Evolutionary conservation across 1,284 basidiomycete species (phyloP).

Genomic region (Sanghuangporus weigelae): DNA sequence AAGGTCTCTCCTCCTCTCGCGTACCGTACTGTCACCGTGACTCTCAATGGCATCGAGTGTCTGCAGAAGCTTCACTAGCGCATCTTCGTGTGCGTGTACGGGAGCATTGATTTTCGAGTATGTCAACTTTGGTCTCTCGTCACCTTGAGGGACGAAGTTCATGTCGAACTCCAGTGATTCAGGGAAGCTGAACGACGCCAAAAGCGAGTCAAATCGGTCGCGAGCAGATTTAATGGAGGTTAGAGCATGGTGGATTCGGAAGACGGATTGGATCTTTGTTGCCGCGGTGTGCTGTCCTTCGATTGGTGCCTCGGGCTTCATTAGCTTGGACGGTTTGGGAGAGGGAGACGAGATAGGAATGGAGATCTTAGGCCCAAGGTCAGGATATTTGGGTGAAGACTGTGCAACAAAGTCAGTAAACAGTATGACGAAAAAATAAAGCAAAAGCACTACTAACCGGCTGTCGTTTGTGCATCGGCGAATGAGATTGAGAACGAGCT

Average conservation of each 20-base stretch:
- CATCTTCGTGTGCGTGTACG: constrained; percentile 45
- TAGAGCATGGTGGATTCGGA: constrained; percentile 16
- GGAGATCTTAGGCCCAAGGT: neutral
- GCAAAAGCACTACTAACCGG: neutral
- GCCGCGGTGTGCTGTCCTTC: constrained; percentile 13
- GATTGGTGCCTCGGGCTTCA: neutral
- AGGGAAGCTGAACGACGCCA: constrained; percentile 30
- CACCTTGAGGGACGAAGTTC: neutral
- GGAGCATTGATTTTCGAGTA: constrained; percentile 44
- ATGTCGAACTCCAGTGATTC: constrained; percentile 6
- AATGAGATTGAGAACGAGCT: neutral
- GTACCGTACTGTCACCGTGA: constrained; percentile 51
- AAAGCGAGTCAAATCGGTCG: constrained; percentile 24
- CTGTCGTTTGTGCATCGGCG: neutral
- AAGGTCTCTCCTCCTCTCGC: constrained; percentile 51
- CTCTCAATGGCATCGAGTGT: constrained; percentile 64
- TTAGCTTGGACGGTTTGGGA: neutral
- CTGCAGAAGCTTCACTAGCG: constrained; percentile 55
- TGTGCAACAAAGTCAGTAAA: neutral
- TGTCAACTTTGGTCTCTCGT: constrained; percentile 22
- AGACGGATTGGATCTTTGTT: constrained; percentile 17
- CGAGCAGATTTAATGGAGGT: neutral
- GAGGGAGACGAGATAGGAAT: constrained; percentile 8
- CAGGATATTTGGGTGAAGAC: neutral
- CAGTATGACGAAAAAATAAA: neutral